Evolutionary conservation across 148 eudicot genomes (phyloP).

Genomic region (Vaccinium vitisidaea): DNA sequence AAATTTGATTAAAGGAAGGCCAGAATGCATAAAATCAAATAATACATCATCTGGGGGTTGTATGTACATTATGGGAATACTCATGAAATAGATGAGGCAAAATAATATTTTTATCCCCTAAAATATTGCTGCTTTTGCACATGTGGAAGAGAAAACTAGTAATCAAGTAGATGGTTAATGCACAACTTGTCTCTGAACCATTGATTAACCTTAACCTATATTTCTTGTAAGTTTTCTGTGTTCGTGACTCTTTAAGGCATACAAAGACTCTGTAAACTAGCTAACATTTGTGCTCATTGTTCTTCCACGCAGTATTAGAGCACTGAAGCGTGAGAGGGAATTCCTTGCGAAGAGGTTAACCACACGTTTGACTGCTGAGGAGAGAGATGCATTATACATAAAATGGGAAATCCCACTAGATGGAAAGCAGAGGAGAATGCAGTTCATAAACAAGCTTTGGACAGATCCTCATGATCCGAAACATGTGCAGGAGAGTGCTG

Average conservation of each 20-base stretch:
- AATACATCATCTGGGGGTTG: too few species aligned
- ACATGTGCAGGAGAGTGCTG: conserved; percentile 81
- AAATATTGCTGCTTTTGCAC: neutral
- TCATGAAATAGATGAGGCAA: neutral
- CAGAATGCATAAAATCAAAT: neutral
- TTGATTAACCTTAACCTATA: neutral
- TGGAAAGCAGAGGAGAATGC: conserved; percentile 76
- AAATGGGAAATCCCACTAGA: conserved; percentile 86
- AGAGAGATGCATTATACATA: conserved; percentile 65
- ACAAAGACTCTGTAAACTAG: neutral
- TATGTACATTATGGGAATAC: too few species aligned
- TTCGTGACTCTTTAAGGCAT: neutral
- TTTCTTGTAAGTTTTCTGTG: neutral
- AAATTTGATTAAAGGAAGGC: neutral
- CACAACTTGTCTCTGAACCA: neutral
- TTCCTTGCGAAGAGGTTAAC: conserved; percentile 76
- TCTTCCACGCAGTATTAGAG: conserved; percentile 48
- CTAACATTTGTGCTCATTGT: neutral
- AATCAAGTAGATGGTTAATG: neutral
- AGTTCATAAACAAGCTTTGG: conserved; percentile 84
- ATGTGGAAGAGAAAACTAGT: neutral
- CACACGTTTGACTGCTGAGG: conserved; percentile 57
- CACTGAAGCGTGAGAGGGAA: conserved; percentile 82
- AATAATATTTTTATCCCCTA: neutral
- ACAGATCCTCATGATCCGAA: conserved; percentile 62